phyloP scores from a whole-genome alignment of 345 rosid species.

The Eutrema japonicum region DNA sequence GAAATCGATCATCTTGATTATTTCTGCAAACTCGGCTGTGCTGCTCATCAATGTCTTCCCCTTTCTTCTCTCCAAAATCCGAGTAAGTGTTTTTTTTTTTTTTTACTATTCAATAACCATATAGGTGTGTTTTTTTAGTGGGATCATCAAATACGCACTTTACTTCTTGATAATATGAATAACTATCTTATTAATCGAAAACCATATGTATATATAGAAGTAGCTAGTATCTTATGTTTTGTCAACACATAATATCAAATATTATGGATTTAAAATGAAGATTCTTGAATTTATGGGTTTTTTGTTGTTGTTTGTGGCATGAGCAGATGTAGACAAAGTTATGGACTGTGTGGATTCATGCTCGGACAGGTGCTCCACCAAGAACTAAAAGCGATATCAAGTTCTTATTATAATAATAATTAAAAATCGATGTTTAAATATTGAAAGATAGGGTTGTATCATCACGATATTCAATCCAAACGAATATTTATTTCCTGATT shows the following conservation, averaged over 20 bases:
- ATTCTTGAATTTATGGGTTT: not conserved
- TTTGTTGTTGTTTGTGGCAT: constrained; percentile 22
- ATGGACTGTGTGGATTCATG: constrained; percentile 37
- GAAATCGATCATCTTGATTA: not conserved
- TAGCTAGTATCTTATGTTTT: not conserved
- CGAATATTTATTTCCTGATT: not conserved
- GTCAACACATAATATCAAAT: not conserved
- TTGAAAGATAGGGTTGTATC: constrained; percentile 10
- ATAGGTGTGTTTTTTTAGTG: not conserved
- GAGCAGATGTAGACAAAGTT: constrained; percentile 29
- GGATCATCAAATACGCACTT: not conserved
- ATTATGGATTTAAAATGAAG: not conserved
- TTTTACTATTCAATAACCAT: too few relatives aligned
- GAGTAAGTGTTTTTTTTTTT: constrained; percentile 23
- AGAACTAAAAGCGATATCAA: not conserved
- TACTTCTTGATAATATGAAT: not conserved
- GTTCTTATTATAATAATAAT: not conserved
- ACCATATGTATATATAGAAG: not conserved
- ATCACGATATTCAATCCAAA: not conserved
- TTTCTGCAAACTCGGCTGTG: constrained; percentile 38
- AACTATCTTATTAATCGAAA: not conserved
- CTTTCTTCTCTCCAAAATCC: constrained; percentile 31
- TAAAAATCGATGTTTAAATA: not conserved
- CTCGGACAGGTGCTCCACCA: constrained; percentile 19
- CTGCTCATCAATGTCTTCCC: constrained; percentile 28